Percentiles rank a stretch among this genome's conserved stretches.
Conservation (phyloP, 1,284 basidiomycete genomes). For the Cryptococcus sp. region DNA sequence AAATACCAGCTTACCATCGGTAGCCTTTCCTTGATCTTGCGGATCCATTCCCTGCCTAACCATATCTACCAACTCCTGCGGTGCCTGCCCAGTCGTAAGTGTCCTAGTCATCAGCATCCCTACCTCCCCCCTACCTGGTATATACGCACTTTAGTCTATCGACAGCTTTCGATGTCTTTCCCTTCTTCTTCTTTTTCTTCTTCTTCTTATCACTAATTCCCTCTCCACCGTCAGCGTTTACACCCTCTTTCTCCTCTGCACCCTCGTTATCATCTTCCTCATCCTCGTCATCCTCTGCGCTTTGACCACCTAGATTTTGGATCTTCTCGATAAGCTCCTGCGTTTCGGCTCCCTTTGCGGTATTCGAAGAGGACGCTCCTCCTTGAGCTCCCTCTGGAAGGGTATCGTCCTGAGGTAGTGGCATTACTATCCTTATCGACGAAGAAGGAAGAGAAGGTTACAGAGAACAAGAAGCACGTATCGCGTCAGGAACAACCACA, state of each 20-base stretch:
- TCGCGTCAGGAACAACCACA: neutral
- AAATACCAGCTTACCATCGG: conserved; percentile 19
- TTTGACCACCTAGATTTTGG: conserved; percentile 23
- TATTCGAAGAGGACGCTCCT: conserved; percentile 9
- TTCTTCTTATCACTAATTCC: conserved; percentile 21
- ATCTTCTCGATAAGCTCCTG: conserved; percentile 36
- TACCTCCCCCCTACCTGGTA: neutral
- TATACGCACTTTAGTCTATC: conserved; percentile 39
- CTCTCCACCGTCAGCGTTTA: conserved; percentile 14
- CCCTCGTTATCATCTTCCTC: conserved; percentile 28
- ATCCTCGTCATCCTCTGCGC: conserved; percentile 18
- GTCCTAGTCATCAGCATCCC: conserved; percentile 19
- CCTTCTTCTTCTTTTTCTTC: conserved; percentile 46
- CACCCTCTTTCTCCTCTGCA: conserved; percentile 14
- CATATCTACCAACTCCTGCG: conserved; percentile 39
- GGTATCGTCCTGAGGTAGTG: conserved; percentile 23
- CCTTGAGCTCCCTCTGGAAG: conserved; percentile 15
- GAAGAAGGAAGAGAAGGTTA: neutral
- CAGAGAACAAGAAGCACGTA: neutral
- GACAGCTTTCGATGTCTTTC: conserved; percentile 44
- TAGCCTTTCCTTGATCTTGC: conserved; percentile 22
- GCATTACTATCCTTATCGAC: conserved; percentile 14
- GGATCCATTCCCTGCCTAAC: conserved; percentile 40
- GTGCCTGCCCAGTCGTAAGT: conserved; percentile 33
- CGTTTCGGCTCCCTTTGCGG: conserved; percentile 8